Evolutionary conservation across 805 yeast genomes (phyloP), one percentile per base, ranked within the genome.

Genomic region (Ogataea pignaliae): DNA sequence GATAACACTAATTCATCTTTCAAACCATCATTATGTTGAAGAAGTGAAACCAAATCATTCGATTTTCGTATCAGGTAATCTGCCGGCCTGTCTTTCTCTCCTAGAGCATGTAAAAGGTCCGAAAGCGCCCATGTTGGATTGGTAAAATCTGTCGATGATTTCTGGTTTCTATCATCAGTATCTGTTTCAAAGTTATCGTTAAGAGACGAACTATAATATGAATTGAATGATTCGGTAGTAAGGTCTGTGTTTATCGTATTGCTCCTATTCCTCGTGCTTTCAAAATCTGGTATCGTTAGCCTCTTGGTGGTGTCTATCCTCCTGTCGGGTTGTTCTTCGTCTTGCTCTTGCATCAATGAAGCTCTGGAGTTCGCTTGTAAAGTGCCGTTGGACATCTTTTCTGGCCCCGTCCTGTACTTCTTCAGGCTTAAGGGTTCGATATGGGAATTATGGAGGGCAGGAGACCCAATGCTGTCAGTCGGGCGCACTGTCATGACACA

Each of bases 121-220:
- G 83, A 78, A 17, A 85, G 64, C 2, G 72, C 64, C 84, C 85
- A 83, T 0, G 89, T 75, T 10, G 80, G 77, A 47, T 77, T 72
- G 29, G 45, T 37, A 7, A 32, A 17, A 17, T 47, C 48, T 10
- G 45, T 48, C 7, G 7, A 9, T 35, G 39, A 18, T 17, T 37
- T 26, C 36, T 43, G 18, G 29, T 16, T 35, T 13, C 36, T 34
- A 29, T 42, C 34, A 10, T 41, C 41, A 30, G 38, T 34, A 11
- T 46, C 46, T 10, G 47, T 34, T 14, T 39, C 50, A 11, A 41
- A 38, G 15, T 39, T 36, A 5, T 53, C 53, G 33, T 45, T 41
- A 10, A 50, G 15, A 2, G 57, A 54, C 3, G 45, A 40, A 40
- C 53, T 47, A 29, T 44, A 48, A 13, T 39, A 42, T 11, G 55